Conservation (phyloP, 306 rosid genomes). For the Sphenostylis stenocarpa region DNA sequence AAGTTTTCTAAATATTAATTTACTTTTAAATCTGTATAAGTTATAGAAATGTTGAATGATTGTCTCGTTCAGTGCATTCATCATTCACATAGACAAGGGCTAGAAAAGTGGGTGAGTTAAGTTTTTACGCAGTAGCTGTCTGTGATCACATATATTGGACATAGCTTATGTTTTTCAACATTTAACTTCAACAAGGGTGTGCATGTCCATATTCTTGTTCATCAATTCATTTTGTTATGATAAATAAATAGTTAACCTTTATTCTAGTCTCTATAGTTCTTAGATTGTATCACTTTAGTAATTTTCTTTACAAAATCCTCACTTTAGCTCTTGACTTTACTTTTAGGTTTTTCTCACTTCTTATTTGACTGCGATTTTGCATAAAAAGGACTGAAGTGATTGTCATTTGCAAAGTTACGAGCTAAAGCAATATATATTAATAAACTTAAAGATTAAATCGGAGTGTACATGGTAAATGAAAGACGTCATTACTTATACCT, state of each 20-base stretch:
- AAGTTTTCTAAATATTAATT: slow-evolving; percentile 6
- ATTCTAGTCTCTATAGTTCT: neutral
- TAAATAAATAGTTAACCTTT: neutral
- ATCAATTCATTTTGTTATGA: neutral
- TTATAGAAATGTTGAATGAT: neutral
- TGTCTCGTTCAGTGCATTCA: neutral
- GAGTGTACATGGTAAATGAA: neutral
- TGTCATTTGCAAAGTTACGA: neutral
- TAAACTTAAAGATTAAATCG: neutral
- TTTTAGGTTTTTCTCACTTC: neutral
- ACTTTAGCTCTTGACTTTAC: neutral
- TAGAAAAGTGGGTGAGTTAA: neutral
- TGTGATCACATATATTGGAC: slow-evolving; percentile 1
- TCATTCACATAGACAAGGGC: neutral
- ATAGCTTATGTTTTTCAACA: neutral
- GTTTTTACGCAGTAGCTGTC: neutral
- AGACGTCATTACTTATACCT: neutral
- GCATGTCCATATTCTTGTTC: neutral
- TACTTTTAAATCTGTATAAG: neutral
- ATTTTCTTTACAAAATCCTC: neutral
- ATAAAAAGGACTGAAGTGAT: neutral
- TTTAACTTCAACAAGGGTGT: neutral
- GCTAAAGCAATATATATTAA: neutral
- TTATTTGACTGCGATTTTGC: neutral
- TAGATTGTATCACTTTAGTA: neutral